Percentiles rank a stretch among this genome's conserved stretches.
Conservation (phyloP, 148 eudicot genomes). For the Rhododendron vialii region DNA sequence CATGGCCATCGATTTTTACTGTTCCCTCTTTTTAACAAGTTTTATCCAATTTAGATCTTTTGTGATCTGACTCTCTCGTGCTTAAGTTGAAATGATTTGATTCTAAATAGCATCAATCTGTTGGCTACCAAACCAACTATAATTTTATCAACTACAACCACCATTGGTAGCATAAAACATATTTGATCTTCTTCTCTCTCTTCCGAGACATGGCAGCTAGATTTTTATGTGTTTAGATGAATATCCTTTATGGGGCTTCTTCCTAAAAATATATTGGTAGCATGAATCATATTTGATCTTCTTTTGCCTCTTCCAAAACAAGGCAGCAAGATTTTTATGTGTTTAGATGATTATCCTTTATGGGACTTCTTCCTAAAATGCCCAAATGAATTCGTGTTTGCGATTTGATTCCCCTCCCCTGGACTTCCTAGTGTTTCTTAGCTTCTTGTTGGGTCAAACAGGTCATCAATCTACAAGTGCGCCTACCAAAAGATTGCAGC, state of each 20-base stretch:
- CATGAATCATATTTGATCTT: background rate
- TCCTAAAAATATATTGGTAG: background rate
- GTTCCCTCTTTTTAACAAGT: background rate
- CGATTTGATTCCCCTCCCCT: background rate
- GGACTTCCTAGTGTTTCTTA: background rate
- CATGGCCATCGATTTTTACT: background rate
- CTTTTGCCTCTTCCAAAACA: background rate
- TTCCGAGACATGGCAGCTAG: background rate
- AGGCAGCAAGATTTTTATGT: background rate
- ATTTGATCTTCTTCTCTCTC: background rate
- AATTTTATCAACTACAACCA: background rate
- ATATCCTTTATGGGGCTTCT: background rate
- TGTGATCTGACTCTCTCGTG: background rate
- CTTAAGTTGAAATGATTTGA: background rate
- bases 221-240: background rate
- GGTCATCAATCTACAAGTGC: background rate
- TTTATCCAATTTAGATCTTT: background rate
- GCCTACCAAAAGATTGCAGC: background rate
- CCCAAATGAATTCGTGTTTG: background rate
- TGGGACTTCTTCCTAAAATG: constrained; percentile 5
- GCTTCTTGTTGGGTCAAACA: constrained; percentile 5
- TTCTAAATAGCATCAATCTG: background rate
- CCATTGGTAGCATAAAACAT: background rate
- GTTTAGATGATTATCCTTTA: background rate
- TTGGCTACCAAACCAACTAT: background rate